Evolutionary conservation across 2,329 filamentous ascomycete genomes (phyloP).

Genomic region (Xylariales sp.): DNA sequence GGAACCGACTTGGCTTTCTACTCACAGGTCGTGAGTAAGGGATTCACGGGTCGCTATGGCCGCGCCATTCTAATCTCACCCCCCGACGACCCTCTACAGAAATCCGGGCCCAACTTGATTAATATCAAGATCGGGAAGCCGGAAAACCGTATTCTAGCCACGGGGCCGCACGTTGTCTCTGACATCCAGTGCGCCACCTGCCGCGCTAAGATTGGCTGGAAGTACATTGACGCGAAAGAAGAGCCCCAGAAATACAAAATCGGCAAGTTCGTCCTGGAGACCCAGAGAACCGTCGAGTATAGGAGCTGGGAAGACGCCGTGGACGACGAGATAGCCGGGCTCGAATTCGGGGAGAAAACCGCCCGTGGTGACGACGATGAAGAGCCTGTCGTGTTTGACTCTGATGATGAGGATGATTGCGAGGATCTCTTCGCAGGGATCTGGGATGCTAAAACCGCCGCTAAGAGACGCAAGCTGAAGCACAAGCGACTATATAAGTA

Average conservation of each 20-base stretch:
- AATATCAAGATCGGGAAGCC: conserved; percentile 67
- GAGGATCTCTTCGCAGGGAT: conserved; percentile 72
- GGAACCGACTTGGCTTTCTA: conserved; percentile 70
- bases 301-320: conserved; percentile 65
- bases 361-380: conserved; percentile 29
- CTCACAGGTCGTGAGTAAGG: conserved; percentile 72
- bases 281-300: conserved; percentile 64
- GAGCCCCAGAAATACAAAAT: conserved; percentile 73
- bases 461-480: conserved; percentile 58
- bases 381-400: conserved; percentile 66
- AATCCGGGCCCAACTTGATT: conserved; percentile 51
- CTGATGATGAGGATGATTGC: conserved; percentile 73
- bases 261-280: conserved; percentile 75
- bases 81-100: conserved; percentile 39
- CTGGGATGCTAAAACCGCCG: conserved; percentile 67
- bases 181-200: conserved; percentile 71
- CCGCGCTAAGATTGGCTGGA: conserved; percentile 71
- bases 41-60: conserved; percentile 74
- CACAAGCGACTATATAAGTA: conserved; percentile 43
- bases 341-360: conserved; percentile 40
- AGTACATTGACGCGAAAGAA: conserved; percentile 73
- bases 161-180: conserved; percentile 72
- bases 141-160: conserved; percentile 69
- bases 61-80: conserved; percentile 70
- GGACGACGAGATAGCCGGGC: conserved; percentile 41